Evolutionary conservation across 2,329 filamentous ascomycete species (phyloP).

Genomic region (Lasiodiplodia citricola): DNA sequence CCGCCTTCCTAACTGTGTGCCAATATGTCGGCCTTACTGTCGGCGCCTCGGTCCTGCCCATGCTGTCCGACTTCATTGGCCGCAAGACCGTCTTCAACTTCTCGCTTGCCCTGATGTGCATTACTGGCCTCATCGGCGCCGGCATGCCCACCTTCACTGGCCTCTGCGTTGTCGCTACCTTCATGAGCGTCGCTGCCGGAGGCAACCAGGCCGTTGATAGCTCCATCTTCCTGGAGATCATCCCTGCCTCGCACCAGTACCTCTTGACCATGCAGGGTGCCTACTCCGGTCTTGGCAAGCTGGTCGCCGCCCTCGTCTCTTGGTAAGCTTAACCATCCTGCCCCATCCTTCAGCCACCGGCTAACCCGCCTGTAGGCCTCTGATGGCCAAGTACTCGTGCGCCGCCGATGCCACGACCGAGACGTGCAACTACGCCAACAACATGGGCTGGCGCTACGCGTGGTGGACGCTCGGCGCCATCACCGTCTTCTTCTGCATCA

Average conservation of each 20-base stretch:
- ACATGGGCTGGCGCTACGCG: slow-evolving; percentile 54
- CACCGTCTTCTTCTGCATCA: slow-evolving; percentile 53
- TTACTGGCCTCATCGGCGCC: slow-evolving; percentile 21
- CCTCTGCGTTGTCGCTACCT: slow-evolving; percentile 18
- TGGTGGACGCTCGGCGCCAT: slow-evolving; percentile 48
- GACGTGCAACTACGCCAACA: slow-evolving; percentile 32
- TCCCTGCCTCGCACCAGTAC: slow-evolving; percentile 25
- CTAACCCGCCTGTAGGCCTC: background rate
- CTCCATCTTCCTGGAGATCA: slow-evolving; percentile 23
- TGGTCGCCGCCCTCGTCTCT: slow-evolving; percentile 8
- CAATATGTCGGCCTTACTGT: slow-evolving; percentile 24
- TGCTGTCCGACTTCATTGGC: slow-evolving; percentile 24
- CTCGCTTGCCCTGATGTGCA: slow-evolving; percentile 15
- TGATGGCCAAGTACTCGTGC: slow-evolving; percentile 27
- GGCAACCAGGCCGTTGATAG: slow-evolving; percentile 24
- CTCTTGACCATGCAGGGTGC: slow-evolving; percentile 23
- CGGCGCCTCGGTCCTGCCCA: slow-evolving; percentile 10
- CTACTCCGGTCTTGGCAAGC: slow-evolving; percentile 20
- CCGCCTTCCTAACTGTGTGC: slow-evolving; percentile 18
- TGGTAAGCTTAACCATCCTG: background rate
- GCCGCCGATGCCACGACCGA: slow-evolving; percentile 25
- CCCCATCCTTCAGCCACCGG: background rate
- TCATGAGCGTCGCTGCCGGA: slow-evolving; percentile 21
- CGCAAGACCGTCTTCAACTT: slow-evolving; percentile 21
- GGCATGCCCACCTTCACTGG: slow-evolving; percentile 25